Percentiles rank a stretch among this genome's conserved stretches.
Evolutionary conservation across 805 yeast genomes (phyloP).

Genomic region (Ogataea neopini): DNA sequence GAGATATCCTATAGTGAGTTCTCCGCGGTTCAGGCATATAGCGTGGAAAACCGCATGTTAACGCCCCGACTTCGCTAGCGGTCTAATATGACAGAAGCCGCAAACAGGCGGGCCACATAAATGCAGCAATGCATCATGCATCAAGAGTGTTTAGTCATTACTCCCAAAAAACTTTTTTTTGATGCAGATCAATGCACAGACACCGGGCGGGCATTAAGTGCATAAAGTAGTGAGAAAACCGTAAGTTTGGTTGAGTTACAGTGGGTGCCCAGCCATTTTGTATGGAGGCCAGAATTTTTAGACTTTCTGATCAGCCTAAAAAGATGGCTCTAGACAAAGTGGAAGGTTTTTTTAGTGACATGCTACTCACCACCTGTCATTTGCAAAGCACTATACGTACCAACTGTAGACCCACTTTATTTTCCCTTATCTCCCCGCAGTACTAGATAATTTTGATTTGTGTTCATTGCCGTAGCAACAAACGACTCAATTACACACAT

Average conservation of each 20-base stretch:
- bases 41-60: not conserved
- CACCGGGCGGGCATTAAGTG: not conserved
- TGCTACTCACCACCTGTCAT: not conserved
- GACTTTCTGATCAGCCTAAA: not conserved
- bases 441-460: not conserved
- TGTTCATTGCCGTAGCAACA: too few species aligned
- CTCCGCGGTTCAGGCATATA: not conserved
- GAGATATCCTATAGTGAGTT: not conserved
- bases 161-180: not conserved
- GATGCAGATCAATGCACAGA: not conserved
- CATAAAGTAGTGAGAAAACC: not conserved
- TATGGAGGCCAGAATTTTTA: not conserved
- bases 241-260: not conserved
- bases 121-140: not conserved
- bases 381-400: not conserved
- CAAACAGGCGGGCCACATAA: not conserved
- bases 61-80: conserved; percentile 2
- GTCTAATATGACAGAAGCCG: conserved; percentile 4
- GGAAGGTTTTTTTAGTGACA: not conserved
- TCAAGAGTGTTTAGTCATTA: not conserved
- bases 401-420: not conserved
- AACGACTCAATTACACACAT: too few species aligned
- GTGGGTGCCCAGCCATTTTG: not conserved
- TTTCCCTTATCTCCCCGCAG: not conserved
- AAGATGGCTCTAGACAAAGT: not conserved